Percentiles rank a stretch among this genome's conserved stretches.
Conservation (phyloP, 139 green algal genomes). For the Auxenochlorella protothecoides region DNA sequence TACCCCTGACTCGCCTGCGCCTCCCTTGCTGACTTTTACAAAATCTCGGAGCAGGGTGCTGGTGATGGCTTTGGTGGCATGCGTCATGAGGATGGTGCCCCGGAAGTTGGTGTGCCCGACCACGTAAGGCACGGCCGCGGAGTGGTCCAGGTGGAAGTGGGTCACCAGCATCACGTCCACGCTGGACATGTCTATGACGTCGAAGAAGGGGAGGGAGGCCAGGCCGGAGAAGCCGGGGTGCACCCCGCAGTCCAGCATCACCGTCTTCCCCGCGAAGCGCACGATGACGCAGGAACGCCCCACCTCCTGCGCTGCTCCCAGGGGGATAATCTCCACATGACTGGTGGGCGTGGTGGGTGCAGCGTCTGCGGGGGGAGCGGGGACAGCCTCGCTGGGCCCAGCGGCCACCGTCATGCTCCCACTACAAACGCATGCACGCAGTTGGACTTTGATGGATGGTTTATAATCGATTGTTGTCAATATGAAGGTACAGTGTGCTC, state of each 20-base stretch:
- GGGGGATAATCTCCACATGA: slow-evolving; percentile 54
- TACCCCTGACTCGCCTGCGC: slow-evolving; percentile 2
- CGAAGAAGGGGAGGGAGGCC: slow-evolving; percentile 81
- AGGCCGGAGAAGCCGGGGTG: slow-evolving; percentile 81
- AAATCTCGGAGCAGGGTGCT: slow-evolving; percentile 84
- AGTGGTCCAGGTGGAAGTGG: slow-evolving; percentile 98
- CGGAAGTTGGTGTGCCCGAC: slow-evolving; percentile 77
- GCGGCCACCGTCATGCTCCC: too few relatives aligned
- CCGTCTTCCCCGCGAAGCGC: slow-evolving; percentile 70
- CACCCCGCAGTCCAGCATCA: slow-evolving; percentile 96
- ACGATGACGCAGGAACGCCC: slow-evolving; percentile 89
- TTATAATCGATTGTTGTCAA: too few relatives aligned
- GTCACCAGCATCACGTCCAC: slow-evolving; percentile 92
- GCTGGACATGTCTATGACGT: slow-evolving; percentile 67
- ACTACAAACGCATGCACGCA: too few relatives aligned
- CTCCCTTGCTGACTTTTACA: slow-evolving; percentile 52
- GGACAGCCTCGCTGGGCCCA: too few relatives aligned
- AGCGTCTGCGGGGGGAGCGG: too few relatives aligned
- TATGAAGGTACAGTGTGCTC: too few relatives aligned
- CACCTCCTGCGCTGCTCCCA: slow-evolving; percentile 93
- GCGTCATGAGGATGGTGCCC: slow-evolving; percentile 95
- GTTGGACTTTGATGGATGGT: too few relatives aligned
- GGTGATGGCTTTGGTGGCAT: slow-evolving; percentile 95
- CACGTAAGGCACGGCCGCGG: slow-evolving; percentile 88
- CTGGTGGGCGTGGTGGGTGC: too few relatives aligned